Percentiles rank a stretch among this genome's conserved stretches.
Evolutionary conservation across 257 asterid species (phyloP).

Genomic region (Rauvolfia tetraphylla): DNA sequence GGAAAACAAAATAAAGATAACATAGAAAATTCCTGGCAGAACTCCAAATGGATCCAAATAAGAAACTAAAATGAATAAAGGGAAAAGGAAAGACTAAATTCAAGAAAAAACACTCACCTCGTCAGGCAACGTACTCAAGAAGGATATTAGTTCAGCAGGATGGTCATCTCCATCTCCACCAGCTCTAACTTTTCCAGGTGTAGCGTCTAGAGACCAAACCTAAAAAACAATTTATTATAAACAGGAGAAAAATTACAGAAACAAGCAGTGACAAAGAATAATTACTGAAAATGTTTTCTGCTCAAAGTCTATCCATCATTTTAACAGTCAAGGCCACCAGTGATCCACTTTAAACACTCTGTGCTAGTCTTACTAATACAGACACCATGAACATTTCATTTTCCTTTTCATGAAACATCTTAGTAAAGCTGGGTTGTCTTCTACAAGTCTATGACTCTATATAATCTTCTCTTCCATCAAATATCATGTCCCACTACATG

Average conservation of each 20-base stretch:
- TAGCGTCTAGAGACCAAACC: slow-evolving; percentile 97
- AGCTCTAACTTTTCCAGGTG: slow-evolving; percentile 95
- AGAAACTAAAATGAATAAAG: not conserved
- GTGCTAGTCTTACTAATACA: not conserved
- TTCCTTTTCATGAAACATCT: not conserved
- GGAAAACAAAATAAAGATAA: not conserved
- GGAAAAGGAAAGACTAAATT: not conserved
- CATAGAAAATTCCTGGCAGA: not conserved
- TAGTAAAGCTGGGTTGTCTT: not conserved
- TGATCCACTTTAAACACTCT: not conserved
- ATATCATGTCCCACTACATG: not conserved
- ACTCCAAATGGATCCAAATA: not conserved
- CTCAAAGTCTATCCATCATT: not conserved
- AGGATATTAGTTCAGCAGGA: slow-evolving; percentile 90
- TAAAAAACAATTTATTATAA: slow-evolving; percentile 27
- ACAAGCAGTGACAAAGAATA: not conserved
- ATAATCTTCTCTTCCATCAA: not conserved
- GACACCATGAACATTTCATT: not conserved
- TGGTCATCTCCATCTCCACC: slow-evolving; percentile 97
- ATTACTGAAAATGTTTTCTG: not conserved
- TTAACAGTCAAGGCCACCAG: not conserved
- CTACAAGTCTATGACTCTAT: not conserved
- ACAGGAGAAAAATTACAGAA: slow-evolving; percentile 4
- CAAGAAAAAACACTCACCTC: slow-evolving; percentile 45
- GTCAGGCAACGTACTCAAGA: slow-evolving; percentile 57